Evolutionary conservation across 306 rosid species (phyloP).

Genomic region (Geum urbanum): DNA sequence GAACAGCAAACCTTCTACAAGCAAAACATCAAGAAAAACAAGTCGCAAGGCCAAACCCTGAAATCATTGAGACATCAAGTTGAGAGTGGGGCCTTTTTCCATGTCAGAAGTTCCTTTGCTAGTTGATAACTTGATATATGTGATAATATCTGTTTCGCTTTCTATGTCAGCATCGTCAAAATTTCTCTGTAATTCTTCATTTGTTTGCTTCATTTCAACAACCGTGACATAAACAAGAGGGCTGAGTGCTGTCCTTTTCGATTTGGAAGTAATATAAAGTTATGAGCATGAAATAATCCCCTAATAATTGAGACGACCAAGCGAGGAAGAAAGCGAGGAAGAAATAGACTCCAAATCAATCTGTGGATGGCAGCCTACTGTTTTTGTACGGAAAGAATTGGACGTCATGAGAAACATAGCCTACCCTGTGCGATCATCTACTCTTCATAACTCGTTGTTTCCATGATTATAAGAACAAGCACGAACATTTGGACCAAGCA

Average conservation of each 20-base stretch:
- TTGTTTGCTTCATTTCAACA: slow-evolving; percentile 10
- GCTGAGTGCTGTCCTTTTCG: slow-evolving; percentile 10
- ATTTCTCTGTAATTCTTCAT: slow-evolving; percentile 2
- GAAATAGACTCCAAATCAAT: not conserved
- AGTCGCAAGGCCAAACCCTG: slow-evolving; percentile 30
- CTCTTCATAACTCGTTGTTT: not conserved
- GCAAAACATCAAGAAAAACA: not conserved
- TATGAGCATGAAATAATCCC: not conserved
- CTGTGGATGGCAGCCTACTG: slow-evolving; percentile 17
- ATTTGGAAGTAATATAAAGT: not conserved
- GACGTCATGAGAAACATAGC: slow-evolving; percentile 4
- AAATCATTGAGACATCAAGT: slow-evolving; percentile 15
- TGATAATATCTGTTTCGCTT: slow-evolving; percentile 15
- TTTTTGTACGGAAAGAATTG: not conserved
- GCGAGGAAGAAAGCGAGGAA: not conserved
- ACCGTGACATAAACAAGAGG: slow-evolving; percentile 20
- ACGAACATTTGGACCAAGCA: not conserved
- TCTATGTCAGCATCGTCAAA: slow-evolving; percentile 14
- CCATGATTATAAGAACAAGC: not conserved
- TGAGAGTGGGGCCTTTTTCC: slow-evolving; percentile 27
- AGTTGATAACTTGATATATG: slow-evolving; percentile 22
- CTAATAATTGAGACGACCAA: not conserved
- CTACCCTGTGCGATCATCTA: not conserved
- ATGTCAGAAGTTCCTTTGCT: slow-evolving; percentile 17
- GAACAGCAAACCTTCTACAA: not conserved